Evolutionary conservation across 2,329 filamentous ascomycete species (phyloP).

Genomic region (Cylindrodendrum hubeiense): DNA sequence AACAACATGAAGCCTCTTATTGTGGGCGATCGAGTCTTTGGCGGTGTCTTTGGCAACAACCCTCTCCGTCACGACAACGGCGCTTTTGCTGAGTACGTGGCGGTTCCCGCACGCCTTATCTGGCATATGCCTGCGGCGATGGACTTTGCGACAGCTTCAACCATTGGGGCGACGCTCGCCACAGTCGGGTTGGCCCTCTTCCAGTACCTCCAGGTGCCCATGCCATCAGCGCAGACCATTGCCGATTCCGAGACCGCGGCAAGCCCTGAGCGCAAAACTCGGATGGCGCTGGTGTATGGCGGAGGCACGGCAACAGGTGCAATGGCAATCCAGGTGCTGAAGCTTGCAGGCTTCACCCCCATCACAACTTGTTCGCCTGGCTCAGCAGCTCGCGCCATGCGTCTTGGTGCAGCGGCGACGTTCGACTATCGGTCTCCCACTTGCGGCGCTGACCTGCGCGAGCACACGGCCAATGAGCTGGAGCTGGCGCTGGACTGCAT

Average conservation of each 20-base stretch:
- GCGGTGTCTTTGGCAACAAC: slow-evolving; percentile 31
- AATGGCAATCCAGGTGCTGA: slow-evolving; percentile 25
- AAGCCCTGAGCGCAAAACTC: neutral
- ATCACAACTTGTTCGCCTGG: slow-evolving; percentile 20
- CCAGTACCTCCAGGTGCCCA: slow-evolving; percentile 23
- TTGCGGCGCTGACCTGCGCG: slow-evolving; percentile 16
- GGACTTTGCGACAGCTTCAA: slow-evolving; percentile 17
- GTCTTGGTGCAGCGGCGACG: slow-evolving; percentile 9
- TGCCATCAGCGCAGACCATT: slow-evolving; percentile 10
- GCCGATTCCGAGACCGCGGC: neutral
- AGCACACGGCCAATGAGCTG: slow-evolving; percentile 18
- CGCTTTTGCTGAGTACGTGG: slow-evolving; percentile 30
- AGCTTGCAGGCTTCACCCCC: slow-evolving; percentile 15
- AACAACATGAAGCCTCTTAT: slow-evolving; percentile 22
- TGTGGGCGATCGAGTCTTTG: slow-evolving; percentile 29
- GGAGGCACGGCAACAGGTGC: slow-evolving; percentile 22
- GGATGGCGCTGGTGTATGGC: slow-evolving; percentile 19
- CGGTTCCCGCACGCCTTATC: slow-evolving; percentile 19
- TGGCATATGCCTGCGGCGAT: slow-evolving; percentile 25
- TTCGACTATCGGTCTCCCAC: slow-evolving; percentile 23
- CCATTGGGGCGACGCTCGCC: slow-evolving; percentile 26
- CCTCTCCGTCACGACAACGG: slow-evolving; percentile 26
- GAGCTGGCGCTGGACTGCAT: slow-evolving; percentile 23
- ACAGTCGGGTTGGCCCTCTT: slow-evolving; percentile 25
- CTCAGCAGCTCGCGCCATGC: slow-evolving; percentile 3